Evolutionary conservation across 768 basidiomycete species (phyloP).

Genomic region (Boletales sp.): DNA sequence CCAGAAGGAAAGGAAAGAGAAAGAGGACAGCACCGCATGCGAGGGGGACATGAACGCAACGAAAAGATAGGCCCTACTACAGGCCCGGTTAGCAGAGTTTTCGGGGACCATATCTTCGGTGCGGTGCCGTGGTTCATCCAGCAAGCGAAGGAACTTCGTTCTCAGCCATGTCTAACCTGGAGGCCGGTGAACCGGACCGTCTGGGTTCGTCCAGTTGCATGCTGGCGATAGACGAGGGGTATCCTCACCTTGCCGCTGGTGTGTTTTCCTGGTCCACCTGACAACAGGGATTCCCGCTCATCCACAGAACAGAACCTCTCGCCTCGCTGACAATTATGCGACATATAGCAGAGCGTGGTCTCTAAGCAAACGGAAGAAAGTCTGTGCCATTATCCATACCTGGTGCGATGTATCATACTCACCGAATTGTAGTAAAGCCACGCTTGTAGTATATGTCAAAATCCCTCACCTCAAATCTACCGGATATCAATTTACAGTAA

Average conservation of each 20-base stretch:
- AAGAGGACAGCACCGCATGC: constrained; percentile 41
- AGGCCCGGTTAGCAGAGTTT: constrained; percentile 16
- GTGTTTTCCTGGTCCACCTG: too few relatives aligned
- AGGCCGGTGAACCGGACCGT: constrained; percentile 53
- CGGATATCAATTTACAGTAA: too few relatives aligned
- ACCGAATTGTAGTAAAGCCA: too few relatives aligned
- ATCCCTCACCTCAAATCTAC: too few relatives aligned
- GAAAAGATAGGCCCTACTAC: constrained; percentile 33
- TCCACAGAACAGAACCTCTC: too few relatives aligned
- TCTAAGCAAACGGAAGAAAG: too few relatives aligned
- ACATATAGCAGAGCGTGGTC: too few relatives aligned
- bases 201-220: constrained; percentile 54
- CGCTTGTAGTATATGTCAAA: too few relatives aligned
- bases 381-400: too few relatives aligned
- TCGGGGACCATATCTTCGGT: constrained; percentile 6
- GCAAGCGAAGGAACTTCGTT: not conserved
- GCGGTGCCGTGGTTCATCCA: not conserved
- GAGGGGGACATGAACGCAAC: constrained; percentile 49
- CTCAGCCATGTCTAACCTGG: constrained; percentile 20
- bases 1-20: constrained; percentile 28
- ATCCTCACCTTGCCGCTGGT: constrained; percentile 55
- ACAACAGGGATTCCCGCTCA: too few relatives aligned
- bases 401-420: too few relatives aligned
- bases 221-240: constrained; percentile 63
- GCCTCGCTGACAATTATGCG: too few relatives aligned